Conservation (phyloP, 2,329 filamentous ascomycete genomes). For the Sporothrix brasiliensis region DNA sequence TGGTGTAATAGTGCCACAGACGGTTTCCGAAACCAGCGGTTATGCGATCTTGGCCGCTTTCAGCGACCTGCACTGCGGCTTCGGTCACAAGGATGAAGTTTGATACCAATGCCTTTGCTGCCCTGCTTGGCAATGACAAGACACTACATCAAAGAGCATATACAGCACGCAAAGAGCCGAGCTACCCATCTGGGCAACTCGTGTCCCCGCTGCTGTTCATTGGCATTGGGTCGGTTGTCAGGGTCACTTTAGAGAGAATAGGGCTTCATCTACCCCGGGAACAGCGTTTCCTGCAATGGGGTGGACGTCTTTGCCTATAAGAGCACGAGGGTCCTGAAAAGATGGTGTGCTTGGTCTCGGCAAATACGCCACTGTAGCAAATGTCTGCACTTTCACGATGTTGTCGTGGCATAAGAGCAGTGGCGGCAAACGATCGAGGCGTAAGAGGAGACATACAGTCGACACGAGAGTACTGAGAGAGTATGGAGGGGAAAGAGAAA, state of each 20-base stretch:
- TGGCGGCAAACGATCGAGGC: background rate
- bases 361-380: constrained; percentile 18
- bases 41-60: background rate
- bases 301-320: too few species aligned
- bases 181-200: constrained; percentile 2
- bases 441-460: background rate
- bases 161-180: background rate
- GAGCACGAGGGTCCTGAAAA: background rate
- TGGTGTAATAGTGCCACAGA: background rate
- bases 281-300: background rate
- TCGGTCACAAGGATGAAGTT: background rate
- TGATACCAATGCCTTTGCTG: background rate
- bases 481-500: background rate
- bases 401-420: background rate
- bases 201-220: background rate
- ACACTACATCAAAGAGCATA: background rate
- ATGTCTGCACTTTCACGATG: background rate
- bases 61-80: background rate
- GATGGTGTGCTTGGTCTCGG: constrained; percentile 24
- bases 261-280: background rate
- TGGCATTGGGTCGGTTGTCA: background rate
- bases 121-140: too few species aligned
- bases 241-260: too few species aligned
- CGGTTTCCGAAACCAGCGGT: background rate
- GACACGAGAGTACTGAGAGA: background rate